Evolutionary conservation across 768 basidiomycete genomes (phyloP).

Genomic region (Termitomyces sp.): DNA sequence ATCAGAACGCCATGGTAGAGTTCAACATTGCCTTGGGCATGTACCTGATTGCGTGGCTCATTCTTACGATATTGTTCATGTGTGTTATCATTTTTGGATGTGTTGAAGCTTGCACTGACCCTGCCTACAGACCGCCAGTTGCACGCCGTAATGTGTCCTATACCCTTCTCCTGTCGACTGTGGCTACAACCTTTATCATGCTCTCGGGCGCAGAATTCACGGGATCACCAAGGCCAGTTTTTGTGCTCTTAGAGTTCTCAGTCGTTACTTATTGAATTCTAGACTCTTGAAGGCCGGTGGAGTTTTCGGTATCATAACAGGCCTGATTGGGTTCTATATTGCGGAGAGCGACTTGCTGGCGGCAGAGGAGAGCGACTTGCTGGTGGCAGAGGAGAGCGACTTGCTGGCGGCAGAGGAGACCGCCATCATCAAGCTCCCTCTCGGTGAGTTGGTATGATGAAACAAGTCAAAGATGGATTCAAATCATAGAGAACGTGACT

Average conservation of each 20-base stretch:
- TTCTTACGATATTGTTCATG: slow-evolving; percentile 61
- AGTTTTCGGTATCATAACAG: slow-evolving; percentile 21
- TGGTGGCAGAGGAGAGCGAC: slow-evolving; percentile 22
- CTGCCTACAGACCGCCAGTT: slow-evolving; percentile 16
- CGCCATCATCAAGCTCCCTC: slow-evolving; percentile 21
- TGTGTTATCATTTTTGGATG: slow-evolving; percentile 21
- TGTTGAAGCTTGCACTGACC: background rate
- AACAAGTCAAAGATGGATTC: background rate
- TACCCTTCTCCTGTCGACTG: slow-evolving; percentile 16
- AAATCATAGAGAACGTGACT: background rate
- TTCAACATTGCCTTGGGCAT: no score
- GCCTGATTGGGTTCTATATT: no score
- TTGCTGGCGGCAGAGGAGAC: slow-evolving; percentile 23
- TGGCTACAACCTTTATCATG: slow-evolving; percentile 18
- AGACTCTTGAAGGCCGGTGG: slow-evolving; percentile 21
- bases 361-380: slow-evolving; percentile 22
- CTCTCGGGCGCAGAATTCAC: slow-evolving; percentile 13
- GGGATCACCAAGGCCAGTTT: slow-evolving; percentile 9
- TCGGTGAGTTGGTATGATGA: slow-evolving; percentile 11
- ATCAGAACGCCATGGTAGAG: slow-evolving; percentile 17
- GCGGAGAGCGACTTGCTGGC: slow-evolving; percentile 21
- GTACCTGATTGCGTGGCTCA: slow-evolving; percentile 61
- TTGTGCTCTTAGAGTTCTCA: no score
- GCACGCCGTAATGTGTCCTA: slow-evolving; percentile 18
- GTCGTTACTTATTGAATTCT: background rate